These are phyloP conservation scores for Phytopythium boreale DNA, from an alignment of 352 stramenopile species.

Conservation along the genomic window DNA sequence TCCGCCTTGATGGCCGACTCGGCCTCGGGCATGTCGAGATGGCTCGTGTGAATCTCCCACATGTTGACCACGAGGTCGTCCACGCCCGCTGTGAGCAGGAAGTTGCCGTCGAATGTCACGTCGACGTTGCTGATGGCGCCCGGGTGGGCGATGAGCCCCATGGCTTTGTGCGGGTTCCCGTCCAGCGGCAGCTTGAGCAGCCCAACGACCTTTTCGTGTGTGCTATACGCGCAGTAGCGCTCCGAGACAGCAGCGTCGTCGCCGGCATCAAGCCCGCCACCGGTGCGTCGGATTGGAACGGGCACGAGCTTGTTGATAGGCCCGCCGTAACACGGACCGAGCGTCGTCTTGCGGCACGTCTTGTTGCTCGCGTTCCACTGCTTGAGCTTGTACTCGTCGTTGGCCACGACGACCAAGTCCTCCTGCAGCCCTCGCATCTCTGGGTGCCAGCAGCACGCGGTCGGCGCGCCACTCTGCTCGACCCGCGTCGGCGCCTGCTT, in stretches of 20 bases:
- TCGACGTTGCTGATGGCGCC: slow-evolving; percentile 84
- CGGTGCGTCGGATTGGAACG: slow-evolving; percentile 36
- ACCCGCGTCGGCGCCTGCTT: slow-evolving; percentile 63
- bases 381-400: slow-evolving; percentile 94
- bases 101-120: slow-evolving; percentile 83
- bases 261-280: background rate
- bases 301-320: slow-evolving; percentile 82
- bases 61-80: slow-evolving; percentile 90
- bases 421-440: slow-evolving; percentile 75
- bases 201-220: slow-evolving; percentile 80
- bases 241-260: slow-evolving; percentile 26
- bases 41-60: slow-evolving; percentile 83
- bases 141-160: slow-evolving; percentile 92
- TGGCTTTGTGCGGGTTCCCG: slow-evolving; percentile 89
- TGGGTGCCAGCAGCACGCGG: slow-evolving; percentile 89
- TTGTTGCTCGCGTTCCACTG: slow-evolving; percentile 91
- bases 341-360: slow-evolving; percentile 86
- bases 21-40: slow-evolving; percentile 72
- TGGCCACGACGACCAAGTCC: slow-evolving; percentile 88
- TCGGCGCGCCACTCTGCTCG: slow-evolving; percentile 85
- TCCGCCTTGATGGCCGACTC: slow-evolving; percentile 2
- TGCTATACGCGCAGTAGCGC: slow-evolving; percentile 81
- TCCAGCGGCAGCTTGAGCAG: slow-evolving; percentile 89
- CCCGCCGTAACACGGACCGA: slow-evolving; percentile 88
- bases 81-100: slow-evolving; percentile 86